Conservation (phyloP, 2,329 filamentous ascomycete species). For the Colletotrichum cuscutae region DNA sequence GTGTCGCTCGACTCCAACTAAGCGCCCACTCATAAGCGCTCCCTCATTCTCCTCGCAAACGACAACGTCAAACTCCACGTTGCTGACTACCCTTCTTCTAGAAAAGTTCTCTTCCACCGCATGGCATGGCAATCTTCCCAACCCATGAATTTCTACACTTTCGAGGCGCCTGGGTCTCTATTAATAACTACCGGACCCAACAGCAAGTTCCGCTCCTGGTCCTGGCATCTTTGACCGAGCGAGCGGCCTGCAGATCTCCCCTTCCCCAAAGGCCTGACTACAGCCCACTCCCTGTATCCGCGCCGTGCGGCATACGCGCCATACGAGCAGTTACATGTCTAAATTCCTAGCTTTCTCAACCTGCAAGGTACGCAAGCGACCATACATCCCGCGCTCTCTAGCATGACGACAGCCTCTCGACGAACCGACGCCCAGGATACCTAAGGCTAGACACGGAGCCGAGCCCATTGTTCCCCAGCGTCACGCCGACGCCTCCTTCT, state of each 20-base stretch:
- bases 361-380: slow-evolving; percentile 10
- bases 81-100: slow-evolving; percentile 7
- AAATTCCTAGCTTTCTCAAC: background rate
- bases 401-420: background rate
- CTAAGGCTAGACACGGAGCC: background rate
- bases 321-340: background rate
- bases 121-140: background rate
- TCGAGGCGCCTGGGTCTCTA: slow-evolving; percentile 14
- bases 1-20: slow-evolving; percentile 24
- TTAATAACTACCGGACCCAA: slow-evolving; percentile 34
- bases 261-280: background rate
- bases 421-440: background rate
- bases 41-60: background rate
- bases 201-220: background rate
- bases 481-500: slow-evolving; percentile 20
- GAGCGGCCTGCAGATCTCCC: slow-evolving; percentile 15
- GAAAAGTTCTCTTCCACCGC: slow-evolving; percentile 21
- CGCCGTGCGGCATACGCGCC: slow-evolving; percentile 26
- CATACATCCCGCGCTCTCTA: background rate
- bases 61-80: slow-evolving; percentile 14
- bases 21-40: slow-evolving; percentile 35
- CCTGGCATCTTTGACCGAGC: background rate
- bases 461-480: slow-evolving; percentile 6
- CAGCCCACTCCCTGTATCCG: background rate
- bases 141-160: background rate